Conservation (phyloP, 1,284 basidiomycete species). For the Clitocybe nebularis region DNA sequence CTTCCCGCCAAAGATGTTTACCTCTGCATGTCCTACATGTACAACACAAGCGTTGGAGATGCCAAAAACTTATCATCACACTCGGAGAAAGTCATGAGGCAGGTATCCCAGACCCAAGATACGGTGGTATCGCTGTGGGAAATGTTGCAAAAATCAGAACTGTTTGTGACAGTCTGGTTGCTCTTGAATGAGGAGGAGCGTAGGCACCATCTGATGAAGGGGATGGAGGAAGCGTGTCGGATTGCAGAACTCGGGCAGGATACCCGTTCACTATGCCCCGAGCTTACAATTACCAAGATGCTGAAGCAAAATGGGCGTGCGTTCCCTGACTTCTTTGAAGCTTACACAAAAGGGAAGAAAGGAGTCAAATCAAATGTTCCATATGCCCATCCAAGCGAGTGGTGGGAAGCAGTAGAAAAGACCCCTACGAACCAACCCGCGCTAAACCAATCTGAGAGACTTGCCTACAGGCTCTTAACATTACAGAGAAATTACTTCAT, state of each 20-base stretch:
- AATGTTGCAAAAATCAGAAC: not conserved
- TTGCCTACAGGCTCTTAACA: constrained; percentile 2
- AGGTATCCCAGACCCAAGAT: constrained; percentile 1
- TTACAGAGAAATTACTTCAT: constrained; percentile 11
- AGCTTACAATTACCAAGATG: constrained; percentile 6
- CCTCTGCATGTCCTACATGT: not conserved
- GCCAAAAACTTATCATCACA: too few species aligned
- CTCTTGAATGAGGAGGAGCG: constrained; percentile 10
- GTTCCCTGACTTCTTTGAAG: constrained; percentile 3
- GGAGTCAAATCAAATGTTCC: constrained; percentile 2
- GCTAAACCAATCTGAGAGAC: not conserved
- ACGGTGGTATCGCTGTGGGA: constrained; percentile 1
- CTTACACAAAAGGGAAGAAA: constrained; percentile 2
- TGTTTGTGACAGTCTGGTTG: constrained; percentile 8
- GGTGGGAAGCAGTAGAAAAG: constrained; percentile 10
- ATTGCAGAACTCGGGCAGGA: constrained; percentile 2
- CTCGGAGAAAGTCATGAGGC: not conserved
- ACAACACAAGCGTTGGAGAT: not conserved
- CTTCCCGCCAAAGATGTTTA: constrained; percentile 10
- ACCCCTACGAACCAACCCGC: not conserved
- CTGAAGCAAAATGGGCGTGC: constrained; percentile 3
- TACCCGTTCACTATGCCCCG: constrained; percentile 10
- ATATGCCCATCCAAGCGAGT: constrained; percentile 7
- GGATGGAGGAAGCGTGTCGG: constrained; percentile 5
- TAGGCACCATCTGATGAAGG: constrained; percentile 7